Evolutionary conservation across 2,329 filamentous ascomycete species (phyloP).

Genomic region (Pestalotiopsis sp.): DNA sequence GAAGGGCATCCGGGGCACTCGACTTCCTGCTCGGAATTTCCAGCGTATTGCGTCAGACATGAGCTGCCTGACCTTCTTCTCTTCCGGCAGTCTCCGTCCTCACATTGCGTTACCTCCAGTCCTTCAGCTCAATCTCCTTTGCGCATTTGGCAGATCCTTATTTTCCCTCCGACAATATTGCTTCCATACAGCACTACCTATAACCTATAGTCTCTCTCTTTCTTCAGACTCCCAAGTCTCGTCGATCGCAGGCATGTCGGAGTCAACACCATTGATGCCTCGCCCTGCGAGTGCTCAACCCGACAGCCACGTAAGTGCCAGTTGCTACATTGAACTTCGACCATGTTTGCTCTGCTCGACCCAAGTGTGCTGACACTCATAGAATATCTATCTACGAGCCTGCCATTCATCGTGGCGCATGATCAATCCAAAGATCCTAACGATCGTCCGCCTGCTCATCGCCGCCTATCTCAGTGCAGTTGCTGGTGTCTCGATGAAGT

Average conservation of each 20-base stretch:
- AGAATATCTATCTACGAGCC: slow-evolving; percentile 55
- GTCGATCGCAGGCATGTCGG: not conserved
- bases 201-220: not conserved
- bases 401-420: slow-evolving; percentile 54
- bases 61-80: not conserved
- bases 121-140: not conserved
- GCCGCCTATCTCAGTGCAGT: slow-evolving; percentile 46
- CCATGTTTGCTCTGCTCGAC: not conserved
- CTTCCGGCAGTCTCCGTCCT: not conserved
- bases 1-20: too few species aligned
- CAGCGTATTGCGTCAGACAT: too few species aligned
- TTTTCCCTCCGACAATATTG: not conserved
- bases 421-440: slow-evolving; percentile 48
- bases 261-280: slow-evolving; percentile 2
- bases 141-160: not conserved
- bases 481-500: slow-evolving; percentile 44
- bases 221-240: not conserved
- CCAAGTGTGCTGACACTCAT: not conserved
- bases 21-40: too few species aligned
- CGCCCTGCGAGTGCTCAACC: slow-evolving; percentile 16
- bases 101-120: not conserved
- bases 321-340: not conserved
- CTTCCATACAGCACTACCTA: not conserved
- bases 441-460: slow-evolving; percentile 44
- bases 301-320: slow-evolving; percentile 34